Percentiles rank a stretch among this genome's conserved stretches.
phyloP scores from a whole-genome alignment of 345 rosid genomes.

The Physaria fendleri region DNA sequence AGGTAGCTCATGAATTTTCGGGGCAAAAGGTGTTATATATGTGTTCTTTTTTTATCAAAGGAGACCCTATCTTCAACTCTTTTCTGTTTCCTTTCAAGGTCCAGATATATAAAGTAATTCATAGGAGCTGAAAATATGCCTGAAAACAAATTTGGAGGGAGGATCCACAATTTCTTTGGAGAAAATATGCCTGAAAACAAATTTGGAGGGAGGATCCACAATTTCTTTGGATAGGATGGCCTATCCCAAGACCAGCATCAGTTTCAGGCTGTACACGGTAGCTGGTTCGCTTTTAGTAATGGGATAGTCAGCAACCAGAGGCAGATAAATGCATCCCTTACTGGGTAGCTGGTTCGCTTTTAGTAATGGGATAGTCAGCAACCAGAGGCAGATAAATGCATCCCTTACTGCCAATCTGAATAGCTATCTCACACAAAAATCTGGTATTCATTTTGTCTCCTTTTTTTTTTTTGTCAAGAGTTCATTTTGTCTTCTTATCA shows the following conservation, averaged over 20 bases:
- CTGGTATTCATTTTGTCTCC: conserved; percentile 43
- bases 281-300: conserved; percentile 54
- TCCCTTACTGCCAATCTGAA: conserved; percentile 47
- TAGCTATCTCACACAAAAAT: conserved; percentile 44
- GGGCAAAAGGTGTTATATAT: too few species aligned
- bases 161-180: conserved; percentile 77
- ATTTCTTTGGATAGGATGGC: too few species aligned
- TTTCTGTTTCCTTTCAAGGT: conserved; percentile 19
- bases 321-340: conserved; percentile 51
- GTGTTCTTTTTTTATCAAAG: too few species aligned
- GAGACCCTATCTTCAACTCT: conserved; percentile 14
- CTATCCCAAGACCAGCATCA: conserved; percentile 62
- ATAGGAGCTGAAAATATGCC: conserved; percentile 71
- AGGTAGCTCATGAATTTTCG: too few species aligned
- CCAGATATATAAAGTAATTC: conserved; percentile 26
- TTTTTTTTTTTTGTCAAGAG: too few species aligned
- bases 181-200: too few species aligned
- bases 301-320: conserved; percentile 57
- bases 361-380: conserved; percentile 49
- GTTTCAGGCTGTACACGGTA: conserved; percentile 51
- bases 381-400: conserved; percentile 53
- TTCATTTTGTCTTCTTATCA: conserved; percentile 1
- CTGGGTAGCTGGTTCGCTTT: conserved; percentile 57
- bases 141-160: conserved; percentile 93
- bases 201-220: conserved; percentile 79